These are phyloP conservation scores for Tetradesmus obliquus DNA, from an alignment of 139 green algal genomes.

Conservation along the genomic window DNA sequence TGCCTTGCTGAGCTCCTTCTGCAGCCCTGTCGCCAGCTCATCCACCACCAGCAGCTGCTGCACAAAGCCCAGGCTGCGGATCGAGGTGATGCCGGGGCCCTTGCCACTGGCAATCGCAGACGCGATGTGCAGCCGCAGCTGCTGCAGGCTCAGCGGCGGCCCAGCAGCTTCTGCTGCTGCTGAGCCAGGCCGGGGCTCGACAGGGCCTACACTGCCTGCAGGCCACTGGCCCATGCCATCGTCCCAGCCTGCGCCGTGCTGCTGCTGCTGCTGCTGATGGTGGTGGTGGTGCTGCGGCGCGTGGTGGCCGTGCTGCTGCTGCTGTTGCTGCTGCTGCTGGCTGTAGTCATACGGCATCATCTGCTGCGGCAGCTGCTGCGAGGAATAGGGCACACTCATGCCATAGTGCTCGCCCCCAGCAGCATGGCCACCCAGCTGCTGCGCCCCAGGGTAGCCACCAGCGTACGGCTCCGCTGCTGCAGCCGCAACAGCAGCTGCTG, in stretches of 20 bases:
- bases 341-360: background rate
- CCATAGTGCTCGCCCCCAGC: background rate
- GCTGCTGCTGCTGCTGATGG: background rate
- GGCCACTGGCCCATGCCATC: background rate
- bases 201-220: background rate
- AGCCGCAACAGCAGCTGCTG: background rate
- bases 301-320: slow-evolving; percentile 10
- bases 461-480: background rate
- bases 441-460: background rate
- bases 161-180: slow-evolving; percentile 3
- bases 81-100: background rate
- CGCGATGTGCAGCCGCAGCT: slow-evolving; percentile 31
- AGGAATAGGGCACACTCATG: background rate
- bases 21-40: slow-evolving; percentile 12
- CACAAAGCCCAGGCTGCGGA: slow-evolving; percentile 19
- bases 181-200: background rate
- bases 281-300: background rate
- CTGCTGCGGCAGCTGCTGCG: background rate
- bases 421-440: too few relatives aligned
- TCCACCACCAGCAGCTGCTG: slow-evolving; percentile 43
- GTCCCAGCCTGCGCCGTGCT: background rate
- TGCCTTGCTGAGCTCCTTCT: background rate
- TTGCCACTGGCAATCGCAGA: background rate
- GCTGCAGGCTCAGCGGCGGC: slow-evolving; percentile 14
- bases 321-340: slow-evolving; percentile 5